Percentiles rank a stretch among this genome's conserved stretches.
These are phyloP conservation scores for Penicillium palitans DNA, from an alignment of 2,329 filamentous ascomycete genomes.

Conservation along the genomic window DNA sequence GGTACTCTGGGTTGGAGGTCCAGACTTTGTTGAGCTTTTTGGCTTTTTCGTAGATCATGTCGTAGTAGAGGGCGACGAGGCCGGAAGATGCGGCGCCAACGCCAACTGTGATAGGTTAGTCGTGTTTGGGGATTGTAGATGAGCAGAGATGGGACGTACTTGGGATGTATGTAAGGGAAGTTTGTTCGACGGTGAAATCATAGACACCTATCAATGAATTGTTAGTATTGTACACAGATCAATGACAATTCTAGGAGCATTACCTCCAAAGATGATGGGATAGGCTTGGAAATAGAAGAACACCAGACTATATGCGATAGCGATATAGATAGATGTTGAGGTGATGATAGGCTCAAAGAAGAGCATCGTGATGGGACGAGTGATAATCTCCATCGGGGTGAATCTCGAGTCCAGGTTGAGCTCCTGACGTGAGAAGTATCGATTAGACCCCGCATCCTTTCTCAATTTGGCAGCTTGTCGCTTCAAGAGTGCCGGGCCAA, in stretches of 20 bases:
- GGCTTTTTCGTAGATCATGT: constrained; percentile 58
- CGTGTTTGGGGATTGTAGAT: not conserved
- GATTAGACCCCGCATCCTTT: constrained; percentile 53
- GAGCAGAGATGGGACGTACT: constrained; percentile 35
- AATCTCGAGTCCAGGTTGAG: constrained; percentile 48
- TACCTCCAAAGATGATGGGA: constrained; percentile 64
- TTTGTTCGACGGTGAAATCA: constrained; percentile 61
- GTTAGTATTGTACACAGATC: not conserved
- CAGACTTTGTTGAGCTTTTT: constrained; percentile 55
- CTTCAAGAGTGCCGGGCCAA: constrained; percentile 58
- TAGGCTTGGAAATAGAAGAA: constrained; percentile 78
- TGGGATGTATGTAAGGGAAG: constrained; percentile 68
- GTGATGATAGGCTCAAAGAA: constrained; percentile 71
- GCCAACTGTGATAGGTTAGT: constrained; percentile 48
- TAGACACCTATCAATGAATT: constrained; percentile 52
- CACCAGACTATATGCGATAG: constrained; percentile 67
- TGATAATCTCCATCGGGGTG: constrained; percentile 68
- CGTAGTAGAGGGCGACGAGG: constrained; percentile 65
- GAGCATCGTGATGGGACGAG: constrained; percentile 71
- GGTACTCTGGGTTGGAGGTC: constrained; percentile 58
- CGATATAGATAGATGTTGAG: constrained; percentile 68
- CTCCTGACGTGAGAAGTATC: constrained; percentile 61
- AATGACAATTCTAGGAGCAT: no score
- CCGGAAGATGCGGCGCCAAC: constrained; percentile 61
- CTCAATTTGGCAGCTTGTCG: constrained; percentile 59